A percentile compares a stretch with the other conserved stretches of the same genome.
phyloP scores from a whole-genome alignment of 2,329 filamentous ascomycete genomes.

The Harringtonia aguacate region DNA sequence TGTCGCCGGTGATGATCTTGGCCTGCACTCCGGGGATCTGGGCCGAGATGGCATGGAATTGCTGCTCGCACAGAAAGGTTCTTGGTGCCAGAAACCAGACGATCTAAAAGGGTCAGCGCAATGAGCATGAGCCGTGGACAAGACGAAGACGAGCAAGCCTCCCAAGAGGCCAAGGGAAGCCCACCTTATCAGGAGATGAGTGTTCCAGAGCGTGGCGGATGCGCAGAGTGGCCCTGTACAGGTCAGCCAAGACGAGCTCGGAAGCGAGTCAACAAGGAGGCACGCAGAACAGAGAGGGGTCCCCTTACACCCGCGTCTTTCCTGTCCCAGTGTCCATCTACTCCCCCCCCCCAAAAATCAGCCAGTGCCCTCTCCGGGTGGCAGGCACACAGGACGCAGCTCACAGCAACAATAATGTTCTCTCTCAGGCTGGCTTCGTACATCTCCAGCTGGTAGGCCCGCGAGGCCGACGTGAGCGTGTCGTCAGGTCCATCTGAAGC shows the following conservation, averaged over 20 bases:
- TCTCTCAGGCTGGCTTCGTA: constrained; percentile 53
- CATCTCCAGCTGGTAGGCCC: constrained; percentile 70
- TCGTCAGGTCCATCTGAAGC: background rate
- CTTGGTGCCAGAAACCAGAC: constrained; percentile 70
- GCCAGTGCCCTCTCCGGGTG: background rate
- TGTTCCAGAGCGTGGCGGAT: constrained; percentile 54
- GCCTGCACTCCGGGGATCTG: constrained; percentile 51
- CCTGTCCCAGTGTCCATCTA: constrained; percentile 75
- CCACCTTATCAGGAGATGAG: constrained; percentile 46
- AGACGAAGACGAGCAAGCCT: background rate
- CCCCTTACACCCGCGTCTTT: constrained; percentile 64
- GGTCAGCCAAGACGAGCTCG: background rate
- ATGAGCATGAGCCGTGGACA: too few relatives aligned
- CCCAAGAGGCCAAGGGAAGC: constrained; percentile 23
- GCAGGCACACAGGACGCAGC: background rate
- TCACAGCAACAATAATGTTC: constrained; percentile 63
- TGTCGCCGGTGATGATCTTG: constrained; percentile 54
- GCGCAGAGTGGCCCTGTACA: constrained; percentile 52
- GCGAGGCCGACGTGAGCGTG: background rate
- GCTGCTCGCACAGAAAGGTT: constrained; percentile 56
- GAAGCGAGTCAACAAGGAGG: background rate
- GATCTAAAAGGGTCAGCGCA: constrained; percentile 26
- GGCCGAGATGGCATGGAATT: constrained; percentile 45
- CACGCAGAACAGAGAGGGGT: background rate
- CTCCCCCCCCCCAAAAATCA: too few relatives aligned